Evolutionary conservation across 192 early-diverging fungal species (phyloP).

Genomic region (Podochytrium sp.): DNA sequence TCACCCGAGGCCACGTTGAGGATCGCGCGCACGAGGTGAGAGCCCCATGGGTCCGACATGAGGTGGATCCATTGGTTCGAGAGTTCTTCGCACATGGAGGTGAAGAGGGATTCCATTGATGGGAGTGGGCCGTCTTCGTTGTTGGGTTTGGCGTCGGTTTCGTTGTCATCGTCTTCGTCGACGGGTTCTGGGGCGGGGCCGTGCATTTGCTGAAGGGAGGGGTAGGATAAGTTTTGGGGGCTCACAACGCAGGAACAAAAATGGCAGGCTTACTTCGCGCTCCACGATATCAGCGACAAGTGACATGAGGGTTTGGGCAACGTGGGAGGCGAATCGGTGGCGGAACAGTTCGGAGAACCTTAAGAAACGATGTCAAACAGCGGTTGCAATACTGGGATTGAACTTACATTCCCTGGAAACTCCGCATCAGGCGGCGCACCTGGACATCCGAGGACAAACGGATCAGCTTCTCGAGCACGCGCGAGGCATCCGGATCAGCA

Average conservation of each 20-base stretch:
- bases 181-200: constrained; percentile 3
- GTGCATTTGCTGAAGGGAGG: constrained; percentile 13
- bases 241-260: background rate
- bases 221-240: background rate
- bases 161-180: constrained; percentile 25
- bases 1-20: constrained; percentile 73
- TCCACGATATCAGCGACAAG: constrained; percentile 75
- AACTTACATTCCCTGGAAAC: constrained; percentile 46
- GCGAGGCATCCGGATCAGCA: constrained; percentile 75
- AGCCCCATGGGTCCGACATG: constrained; percentile 75
- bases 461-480: constrained; percentile 81
- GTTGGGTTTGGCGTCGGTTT: constrained; percentile 19
- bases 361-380: background rate
- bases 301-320: constrained; percentile 79
- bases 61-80: constrained; percentile 46
- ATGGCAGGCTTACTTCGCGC: constrained; percentile 59
- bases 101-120: constrained; percentile 68
- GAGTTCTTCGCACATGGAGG: constrained; percentile 57
- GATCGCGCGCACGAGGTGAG: constrained; percentile 74
- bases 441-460: constrained; percentile 72
- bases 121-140: constrained; percentile 55
- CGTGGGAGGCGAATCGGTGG: constrained; percentile 88
- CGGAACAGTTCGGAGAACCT: constrained; percentile 68
- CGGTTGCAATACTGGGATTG: background rate
- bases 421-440: constrained; percentile 69